Conservation (phyloP, 129 eudicot genomes). For the Kitagawia praeruptora region DNA sequence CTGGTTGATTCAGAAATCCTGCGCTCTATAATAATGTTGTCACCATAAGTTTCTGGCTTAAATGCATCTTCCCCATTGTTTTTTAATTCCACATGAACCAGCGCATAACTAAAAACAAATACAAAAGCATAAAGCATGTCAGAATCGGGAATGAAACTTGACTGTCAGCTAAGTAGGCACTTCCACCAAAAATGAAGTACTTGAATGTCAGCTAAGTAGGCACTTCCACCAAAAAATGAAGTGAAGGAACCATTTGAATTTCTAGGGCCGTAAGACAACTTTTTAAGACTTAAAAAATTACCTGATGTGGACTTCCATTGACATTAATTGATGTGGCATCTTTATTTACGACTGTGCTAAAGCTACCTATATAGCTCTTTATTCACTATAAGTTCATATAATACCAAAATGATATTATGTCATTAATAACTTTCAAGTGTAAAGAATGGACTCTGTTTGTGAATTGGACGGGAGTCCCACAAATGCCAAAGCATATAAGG, state of each 20-base stretch:
- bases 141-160: not conserved
- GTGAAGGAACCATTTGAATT: not conserved
- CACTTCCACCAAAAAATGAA: conserved; percentile 1
- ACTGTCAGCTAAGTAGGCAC: not conserved
- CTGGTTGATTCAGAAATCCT: conserved; percentile 64
- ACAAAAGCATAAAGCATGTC: not conserved
- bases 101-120: conserved; percentile 52
- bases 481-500: not conserved
- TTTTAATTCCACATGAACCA: conserved; percentile 70
- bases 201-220: not conserved
- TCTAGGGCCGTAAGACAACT: not conserved
- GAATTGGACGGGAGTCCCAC: not conserved
- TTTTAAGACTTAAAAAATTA: not conserved
- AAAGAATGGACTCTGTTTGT: not conserved
- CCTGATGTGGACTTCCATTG: not conserved
- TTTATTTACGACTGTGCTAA: not conserved
- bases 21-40: conserved; percentile 63
- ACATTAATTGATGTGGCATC: not conserved
- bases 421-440: not conserved
- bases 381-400: not conserved
- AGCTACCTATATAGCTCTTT: not conserved
- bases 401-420: not conserved
- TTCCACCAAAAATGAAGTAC: conserved; percentile 2
- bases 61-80: conserved; percentile 91
- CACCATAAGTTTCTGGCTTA: conserved; percentile 66